Evolutionary conservation across 306 rosid genomes (phyloP).

Genomic region (Fragaria vesca): DNA sequence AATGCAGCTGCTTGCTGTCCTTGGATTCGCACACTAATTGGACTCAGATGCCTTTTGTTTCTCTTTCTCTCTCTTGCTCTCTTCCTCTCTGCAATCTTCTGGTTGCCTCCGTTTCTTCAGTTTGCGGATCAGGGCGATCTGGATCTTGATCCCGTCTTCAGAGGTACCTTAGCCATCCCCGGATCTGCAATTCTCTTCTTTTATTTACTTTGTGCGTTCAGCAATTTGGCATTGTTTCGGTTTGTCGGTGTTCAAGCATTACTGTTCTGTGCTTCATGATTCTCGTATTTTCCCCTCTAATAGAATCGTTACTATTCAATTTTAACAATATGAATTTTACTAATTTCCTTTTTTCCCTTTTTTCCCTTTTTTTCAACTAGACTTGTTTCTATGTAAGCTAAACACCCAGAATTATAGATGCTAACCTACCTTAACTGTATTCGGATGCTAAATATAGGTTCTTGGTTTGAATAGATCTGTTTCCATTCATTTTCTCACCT

Average conservation of each 20-base stretch:
- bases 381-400: background rate
- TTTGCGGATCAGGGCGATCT: conserved; percentile 58
- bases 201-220: background rate
- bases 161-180: conserved; percentile 34
- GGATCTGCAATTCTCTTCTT: background rate
- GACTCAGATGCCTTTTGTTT: conserved; percentile 66
- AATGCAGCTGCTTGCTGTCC: conserved; percentile 46
- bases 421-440: background rate
- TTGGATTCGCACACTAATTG: conserved; percentile 49
- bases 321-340: background rate
- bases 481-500: background rate
- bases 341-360: too few species aligned
- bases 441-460: background rate
- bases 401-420: background rate
- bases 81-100: conserved; percentile 76
- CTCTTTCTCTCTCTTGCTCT: conserved; percentile 57
- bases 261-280: background rate
- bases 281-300: background rate
- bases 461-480: background rate
- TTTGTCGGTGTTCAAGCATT: conserved; percentile 4
- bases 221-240: conserved; percentile 5
- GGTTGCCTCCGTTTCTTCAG: conserved; percentile 76
- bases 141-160: conserved; percentile 46
- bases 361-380: background rate
- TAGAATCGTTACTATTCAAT: background rate